Percentiles rank a stretch among this genome's conserved stretches.
Conservation (phyloP, 768 basidiomycete species). For the Glaciozyma martinii region DNA sequence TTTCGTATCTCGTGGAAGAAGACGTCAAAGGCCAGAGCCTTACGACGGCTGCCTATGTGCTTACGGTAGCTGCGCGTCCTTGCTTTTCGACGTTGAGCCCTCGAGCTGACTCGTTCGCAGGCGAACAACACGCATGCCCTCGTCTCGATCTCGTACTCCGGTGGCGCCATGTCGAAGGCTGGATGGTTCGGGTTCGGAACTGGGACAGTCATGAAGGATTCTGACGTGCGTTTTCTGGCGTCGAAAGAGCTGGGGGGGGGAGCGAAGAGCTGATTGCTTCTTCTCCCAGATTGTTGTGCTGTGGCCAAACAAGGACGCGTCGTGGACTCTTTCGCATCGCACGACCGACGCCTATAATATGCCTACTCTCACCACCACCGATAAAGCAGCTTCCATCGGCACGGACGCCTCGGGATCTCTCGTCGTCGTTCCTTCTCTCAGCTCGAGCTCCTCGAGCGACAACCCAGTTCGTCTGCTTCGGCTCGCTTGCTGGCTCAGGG, state of each 20-base stretch:
- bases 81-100: no score
- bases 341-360: conserved; percentile 8
- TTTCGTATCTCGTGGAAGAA: no score
- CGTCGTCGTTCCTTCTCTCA: conserved; percentile 5
- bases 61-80: no score
- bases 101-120: neutral
- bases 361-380: conserved; percentile 7
- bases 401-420: neutral
- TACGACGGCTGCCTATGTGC: no score
- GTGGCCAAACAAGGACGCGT: conserved; percentile 18
- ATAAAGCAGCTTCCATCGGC: neutral
- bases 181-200: no score
- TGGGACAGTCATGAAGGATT: conserved; percentile 15
- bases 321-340: conserved; percentile 26
- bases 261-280: neutral
- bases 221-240: neutral
- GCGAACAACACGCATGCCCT: no score
- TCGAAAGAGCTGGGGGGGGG: neutral
- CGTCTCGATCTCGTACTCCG: conserved; percentile 17
- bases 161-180: conserved; percentile 1
- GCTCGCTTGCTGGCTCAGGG: neutral
- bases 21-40: no score
- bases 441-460: neutral
- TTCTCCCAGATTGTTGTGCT: neutral
- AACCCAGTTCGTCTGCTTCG: neutral